These are phyloP conservation scores for Leccinum subtestaceum DNA, from an alignment of 768 basidiomycete genomes.

Conservation along the genomic window DNA sequence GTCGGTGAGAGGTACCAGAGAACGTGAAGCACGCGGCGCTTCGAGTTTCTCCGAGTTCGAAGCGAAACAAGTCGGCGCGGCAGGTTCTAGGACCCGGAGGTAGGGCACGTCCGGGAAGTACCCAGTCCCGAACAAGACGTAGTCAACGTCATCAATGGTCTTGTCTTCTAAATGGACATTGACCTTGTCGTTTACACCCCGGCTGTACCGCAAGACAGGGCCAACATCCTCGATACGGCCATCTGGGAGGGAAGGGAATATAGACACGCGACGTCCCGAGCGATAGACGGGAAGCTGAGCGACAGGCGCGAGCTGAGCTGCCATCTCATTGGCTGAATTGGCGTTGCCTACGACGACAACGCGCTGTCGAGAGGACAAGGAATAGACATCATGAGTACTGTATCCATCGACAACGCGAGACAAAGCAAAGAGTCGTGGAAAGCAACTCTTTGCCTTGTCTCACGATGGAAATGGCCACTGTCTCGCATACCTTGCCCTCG, in stretches of 20 bases:
- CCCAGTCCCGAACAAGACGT: conserved; percentile 46
- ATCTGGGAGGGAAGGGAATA: conserved; percentile 44
- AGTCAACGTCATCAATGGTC: conserved; percentile 39
- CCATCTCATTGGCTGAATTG: conserved; percentile 53
- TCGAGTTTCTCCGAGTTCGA: background rate
- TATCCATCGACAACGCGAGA: background rate
- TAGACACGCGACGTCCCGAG: conserved; percentile 41
- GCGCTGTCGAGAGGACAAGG: conserved; percentile 30
- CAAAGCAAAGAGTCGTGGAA: background rate
- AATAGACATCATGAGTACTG: background rate
- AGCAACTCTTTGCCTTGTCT: background rate
- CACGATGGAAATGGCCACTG: background rate
- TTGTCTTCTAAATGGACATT: conserved; percentile 37
- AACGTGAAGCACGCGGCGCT: background rate
- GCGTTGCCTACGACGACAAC: conserved; percentile 49
- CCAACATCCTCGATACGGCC: conserved; percentile 43
- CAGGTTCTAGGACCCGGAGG: conserved; percentile 32
- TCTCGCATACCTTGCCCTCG: conserved; percentile 30
- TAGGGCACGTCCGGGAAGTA: conserved; percentile 43
- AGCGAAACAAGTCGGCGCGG: background rate
- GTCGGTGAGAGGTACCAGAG: conserved; percentile 30
- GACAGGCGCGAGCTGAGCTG: conserved; percentile 41
- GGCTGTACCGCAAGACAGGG: conserved; percentile 36
- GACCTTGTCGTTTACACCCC: conserved; percentile 24
- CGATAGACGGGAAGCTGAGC: conserved; percentile 43